These are phyloP conservation scores for Skeletonema menzelii DNA, from an alignment of 108 stramenopile species.

Conservation along the genomic window DNA sequence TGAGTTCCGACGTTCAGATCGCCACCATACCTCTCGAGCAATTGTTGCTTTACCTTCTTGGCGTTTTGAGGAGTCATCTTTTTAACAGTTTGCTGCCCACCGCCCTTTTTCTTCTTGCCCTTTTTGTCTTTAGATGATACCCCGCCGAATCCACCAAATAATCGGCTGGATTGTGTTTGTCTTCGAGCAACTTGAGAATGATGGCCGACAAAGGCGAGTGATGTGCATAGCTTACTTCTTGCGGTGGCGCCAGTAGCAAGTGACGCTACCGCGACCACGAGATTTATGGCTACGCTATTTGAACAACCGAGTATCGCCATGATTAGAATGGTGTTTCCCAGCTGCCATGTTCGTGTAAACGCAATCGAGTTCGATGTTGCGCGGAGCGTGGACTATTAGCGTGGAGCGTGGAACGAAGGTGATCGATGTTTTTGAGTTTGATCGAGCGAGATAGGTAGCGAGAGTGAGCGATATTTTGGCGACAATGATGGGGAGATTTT, in stretches of 20 bases:
- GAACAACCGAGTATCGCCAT: not conserved
- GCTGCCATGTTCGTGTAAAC: too few relatives aligned
- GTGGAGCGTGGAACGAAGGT: too few relatives aligned
- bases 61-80: conserved; percentile 30
- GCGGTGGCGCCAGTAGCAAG: not conserved
- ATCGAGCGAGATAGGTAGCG: too few relatives aligned
- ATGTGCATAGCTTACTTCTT: not conserved
- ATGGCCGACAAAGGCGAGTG: not conserved
- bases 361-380: too few relatives aligned
- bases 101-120: not conserved
- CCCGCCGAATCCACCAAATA: conserved; percentile 29
- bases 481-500: too few relatives aligned
- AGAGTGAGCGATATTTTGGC: too few relatives aligned
- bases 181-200: conserved; percentile 25
- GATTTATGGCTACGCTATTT: not conserved
- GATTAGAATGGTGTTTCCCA: too few relatives aligned
- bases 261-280: not conserved
- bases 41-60: conserved; percentile 17
- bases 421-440: too few relatives aligned
- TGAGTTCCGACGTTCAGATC: conserved; percentile 62
- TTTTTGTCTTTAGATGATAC: not conserved
- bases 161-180: conserved; percentile 49
- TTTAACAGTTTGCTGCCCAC: conserved; percentile 13
- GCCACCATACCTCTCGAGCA: conserved; percentile 54
- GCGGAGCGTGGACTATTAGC: too few relatives aligned